These are phyloP conservation scores for Mixia osmundae DNA, from an alignment of 1,284 basidiomycete species.

Conservation along the genomic window DNA sequence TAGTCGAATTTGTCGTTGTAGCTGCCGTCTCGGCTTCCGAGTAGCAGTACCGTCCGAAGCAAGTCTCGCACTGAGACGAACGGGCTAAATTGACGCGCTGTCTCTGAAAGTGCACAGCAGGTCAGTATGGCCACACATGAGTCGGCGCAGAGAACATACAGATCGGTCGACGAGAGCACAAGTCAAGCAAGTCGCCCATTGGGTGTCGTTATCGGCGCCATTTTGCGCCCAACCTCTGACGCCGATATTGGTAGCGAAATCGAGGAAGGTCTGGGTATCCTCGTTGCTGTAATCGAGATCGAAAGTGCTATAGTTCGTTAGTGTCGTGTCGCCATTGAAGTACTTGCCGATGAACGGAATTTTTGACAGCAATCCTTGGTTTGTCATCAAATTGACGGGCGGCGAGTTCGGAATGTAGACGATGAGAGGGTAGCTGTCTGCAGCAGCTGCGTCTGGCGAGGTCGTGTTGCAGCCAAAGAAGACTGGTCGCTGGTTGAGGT, in stretches of 20 bases:
- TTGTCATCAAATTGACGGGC: too few species aligned
- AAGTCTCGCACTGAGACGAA: constrained; percentile 18
- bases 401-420: constrained; percentile 19
- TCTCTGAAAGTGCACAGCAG: constrained; percentile 12
- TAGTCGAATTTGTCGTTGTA: too few species aligned
- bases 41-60: constrained; percentile 23
- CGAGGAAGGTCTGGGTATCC: constrained; percentile 12
- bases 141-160: too few species aligned
- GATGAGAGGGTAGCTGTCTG: constrained; percentile 13
- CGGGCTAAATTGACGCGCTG: constrained; percentile 17
- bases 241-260: constrained; percentile 9
- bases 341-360: too few species aligned
- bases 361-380: background rate
- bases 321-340: constrained; percentile 6
- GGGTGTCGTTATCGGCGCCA: constrained; percentile 12
- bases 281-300: constrained; percentile 22
- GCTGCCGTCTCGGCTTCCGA: constrained; percentile 1
- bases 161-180: constrained; percentile 26
- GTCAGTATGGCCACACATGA: constrained; percentile 17
- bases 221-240: constrained; percentile 4
- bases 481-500: constrained; percentile 41
- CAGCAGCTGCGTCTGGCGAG: constrained; percentile 18
- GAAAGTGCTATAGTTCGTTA: constrained; percentile 20
- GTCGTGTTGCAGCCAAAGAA: constrained; percentile 46
- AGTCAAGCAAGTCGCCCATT: constrained; percentile 24